Conservation (phyloP, 495 filamentous ascomycete species). For the Podospora tetraspora region DNA sequence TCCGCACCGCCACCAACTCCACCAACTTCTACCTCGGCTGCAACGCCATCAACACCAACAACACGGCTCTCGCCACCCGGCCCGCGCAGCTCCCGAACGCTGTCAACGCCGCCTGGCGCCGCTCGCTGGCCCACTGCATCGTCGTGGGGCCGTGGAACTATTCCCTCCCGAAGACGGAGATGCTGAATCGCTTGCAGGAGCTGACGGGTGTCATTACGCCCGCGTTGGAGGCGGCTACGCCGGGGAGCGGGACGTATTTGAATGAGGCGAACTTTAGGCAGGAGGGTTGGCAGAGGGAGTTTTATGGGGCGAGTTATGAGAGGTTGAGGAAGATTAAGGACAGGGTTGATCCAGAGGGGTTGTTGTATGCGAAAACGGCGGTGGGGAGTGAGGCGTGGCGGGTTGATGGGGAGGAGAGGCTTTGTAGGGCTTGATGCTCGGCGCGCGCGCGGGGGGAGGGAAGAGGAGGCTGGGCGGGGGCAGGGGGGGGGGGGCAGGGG, state of each 20-base stretch:
- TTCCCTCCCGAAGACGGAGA: constrained; percentile 20
- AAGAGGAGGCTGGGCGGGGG: too few species aligned
- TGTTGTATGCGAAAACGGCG: constrained; percentile 50
- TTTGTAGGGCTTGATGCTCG: neutral
- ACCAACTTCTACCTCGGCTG: constrained; percentile 32
- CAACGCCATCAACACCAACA: constrained; percentile 19
- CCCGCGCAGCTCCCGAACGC: constrained; percentile 34
- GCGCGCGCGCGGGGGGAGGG: too few species aligned
- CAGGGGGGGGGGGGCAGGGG: neutral
- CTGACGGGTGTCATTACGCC: constrained; percentile 4
- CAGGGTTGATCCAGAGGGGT: constrained; percentile 43
- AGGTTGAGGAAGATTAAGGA: constrained; percentile 44
- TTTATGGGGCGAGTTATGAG: constrained; percentile 51
- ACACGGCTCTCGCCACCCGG: neutral
- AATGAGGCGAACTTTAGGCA: constrained; percentile 50
- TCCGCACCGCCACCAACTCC: constrained; percentile 36
- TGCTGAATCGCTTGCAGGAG: constrained; percentile 2
- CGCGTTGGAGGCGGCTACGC: constrained; percentile 17
- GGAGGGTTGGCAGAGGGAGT: constrained; percentile 53
- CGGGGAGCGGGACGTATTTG: constrained; percentile 40
- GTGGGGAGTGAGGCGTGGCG: constrained; percentile 49
- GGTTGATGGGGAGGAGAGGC: neutral
- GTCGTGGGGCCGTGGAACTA: constrained; percentile 37
- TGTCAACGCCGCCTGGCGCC: constrained; percentile 56
- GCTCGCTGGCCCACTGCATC: constrained; percentile 26